A percentile compares a stretch with the other conserved stretches of the same genome.
Conservation (phyloP, 2,329 filamentous ascomycete species). For the Fusarium heterosporum region DNA sequence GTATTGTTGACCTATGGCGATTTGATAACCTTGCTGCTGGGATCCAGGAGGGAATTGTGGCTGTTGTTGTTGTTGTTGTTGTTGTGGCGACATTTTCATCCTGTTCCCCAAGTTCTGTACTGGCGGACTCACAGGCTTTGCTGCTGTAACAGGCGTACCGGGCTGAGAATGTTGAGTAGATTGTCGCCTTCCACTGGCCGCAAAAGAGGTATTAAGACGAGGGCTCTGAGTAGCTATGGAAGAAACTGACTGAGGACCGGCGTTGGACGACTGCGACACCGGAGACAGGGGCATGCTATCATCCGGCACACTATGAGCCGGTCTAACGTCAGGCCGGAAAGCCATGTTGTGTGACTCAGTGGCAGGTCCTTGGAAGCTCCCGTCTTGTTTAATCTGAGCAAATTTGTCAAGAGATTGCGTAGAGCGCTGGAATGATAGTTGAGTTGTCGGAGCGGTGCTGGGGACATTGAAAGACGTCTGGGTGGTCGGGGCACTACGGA, state of each 20-base stretch:
- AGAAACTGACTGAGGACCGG: conserved; percentile 41
- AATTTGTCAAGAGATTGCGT: conserved; percentile 42
- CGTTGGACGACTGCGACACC: conserved; percentile 42
- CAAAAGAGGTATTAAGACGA: conserved; percentile 31
- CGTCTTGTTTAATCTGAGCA: conserved; percentile 18
- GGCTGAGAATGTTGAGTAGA: conserved; percentile 31
- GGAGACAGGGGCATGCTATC: conserved; percentile 40
- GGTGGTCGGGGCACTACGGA: conserved; percentile 25
- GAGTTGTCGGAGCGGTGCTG: conserved; percentile 33
- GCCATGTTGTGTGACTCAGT: conserved; percentile 35
- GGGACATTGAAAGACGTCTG: conserved; percentile 33
- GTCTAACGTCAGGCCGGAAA: conserved; percentile 20
- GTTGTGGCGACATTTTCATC: conserved; percentile 26
- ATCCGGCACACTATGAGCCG: conserved; percentile 11
- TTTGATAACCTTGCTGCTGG: conserved; percentile 26
- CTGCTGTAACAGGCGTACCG: conserved; percentile 27
- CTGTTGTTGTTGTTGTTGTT: conserved; percentile 33
- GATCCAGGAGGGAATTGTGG: conserved; percentile 21
- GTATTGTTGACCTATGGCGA: conserved; percentile 29
- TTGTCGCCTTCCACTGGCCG: conserved; percentile 22
- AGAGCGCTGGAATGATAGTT: conserved; percentile 32
- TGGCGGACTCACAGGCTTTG: conserved; percentile 28
- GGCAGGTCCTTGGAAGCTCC: conserved; percentile 24
- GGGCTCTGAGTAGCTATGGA: conserved; percentile 46
- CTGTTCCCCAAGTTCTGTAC: conserved; percentile 30